Percentiles rank a stretch among this genome's conserved stretches.
phyloP scores from a whole-genome alignment of 352 stramenopile species.

The Globisporangium polare region DNA sequence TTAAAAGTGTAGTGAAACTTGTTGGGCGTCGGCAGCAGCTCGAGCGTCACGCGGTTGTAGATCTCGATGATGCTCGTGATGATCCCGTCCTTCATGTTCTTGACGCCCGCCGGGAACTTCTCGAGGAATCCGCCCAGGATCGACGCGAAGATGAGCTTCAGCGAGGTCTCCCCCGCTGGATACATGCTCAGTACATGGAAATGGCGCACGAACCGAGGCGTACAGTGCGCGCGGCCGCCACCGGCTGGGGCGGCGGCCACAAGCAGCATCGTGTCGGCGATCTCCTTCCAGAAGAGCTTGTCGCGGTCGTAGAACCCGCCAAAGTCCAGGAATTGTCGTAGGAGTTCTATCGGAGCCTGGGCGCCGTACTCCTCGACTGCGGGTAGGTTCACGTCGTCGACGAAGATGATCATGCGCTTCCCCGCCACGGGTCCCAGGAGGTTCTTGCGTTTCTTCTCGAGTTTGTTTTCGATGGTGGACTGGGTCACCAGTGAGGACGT shows the following conservation, averaged over 20 bases:
- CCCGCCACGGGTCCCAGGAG: conserved; percentile 85
- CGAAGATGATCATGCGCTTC: conserved; percentile 91
- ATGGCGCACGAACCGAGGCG: conserved; percentile 91
- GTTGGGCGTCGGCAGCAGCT: conserved; percentile 91
- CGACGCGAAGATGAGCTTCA: conserved; percentile 92
- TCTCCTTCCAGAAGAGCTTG: conserved; percentile 97
- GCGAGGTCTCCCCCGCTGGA: conserved; percentile 74
- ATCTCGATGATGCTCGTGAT: conserved; percentile 92
- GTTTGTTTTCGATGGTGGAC: conserved; percentile 89
- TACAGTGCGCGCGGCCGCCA: conserved; percentile 82
- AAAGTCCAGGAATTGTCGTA: conserved; percentile 94
- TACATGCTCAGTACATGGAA: conserved; percentile 96
- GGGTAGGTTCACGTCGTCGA: conserved; percentile 95
- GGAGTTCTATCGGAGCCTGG: conserved; percentile 91
- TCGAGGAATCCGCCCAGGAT: conserved; percentile 93
- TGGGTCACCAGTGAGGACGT: conserved; percentile 89
- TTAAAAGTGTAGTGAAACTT: conserved; percentile 97
- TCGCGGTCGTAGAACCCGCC: conserved; percentile 95
- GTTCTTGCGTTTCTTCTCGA: conserved; percentile 96
- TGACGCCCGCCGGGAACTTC: conserved; percentile 84
- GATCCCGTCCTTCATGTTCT: conserved; percentile 71
- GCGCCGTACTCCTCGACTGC: conserved; percentile 93
- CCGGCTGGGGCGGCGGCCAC: conserved; percentile 89
- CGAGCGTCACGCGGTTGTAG: conserved; percentile 90
- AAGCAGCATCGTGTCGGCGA: conserved; percentile 91